Percentiles rank a stretch among this genome's conserved stretches.
phyloP scores from a whole-genome alignment of 805 yeast species.

The Wickerhamomyces bovis region DNA sequence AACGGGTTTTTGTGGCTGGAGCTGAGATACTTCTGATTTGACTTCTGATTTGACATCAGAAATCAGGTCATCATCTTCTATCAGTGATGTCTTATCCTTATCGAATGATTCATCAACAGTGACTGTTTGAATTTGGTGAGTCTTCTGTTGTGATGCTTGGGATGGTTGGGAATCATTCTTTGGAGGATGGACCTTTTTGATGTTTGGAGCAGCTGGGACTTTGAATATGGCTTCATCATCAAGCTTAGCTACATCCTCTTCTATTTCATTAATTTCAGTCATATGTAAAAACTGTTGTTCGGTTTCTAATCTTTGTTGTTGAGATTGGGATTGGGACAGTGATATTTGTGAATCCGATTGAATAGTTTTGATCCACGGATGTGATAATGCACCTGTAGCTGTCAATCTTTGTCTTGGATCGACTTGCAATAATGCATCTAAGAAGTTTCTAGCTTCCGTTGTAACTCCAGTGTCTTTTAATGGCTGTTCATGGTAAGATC shows the following conservation, averaged over 20 bases:
- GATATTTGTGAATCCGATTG: slow-evolving; percentile 38
- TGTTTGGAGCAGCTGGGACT: slow-evolving; percentile 15
- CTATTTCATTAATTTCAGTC: slow-evolving; percentile 1
- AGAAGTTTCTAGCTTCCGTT: slow-evolving; percentile 63
- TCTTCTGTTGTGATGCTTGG: slow-evolving; percentile 10
- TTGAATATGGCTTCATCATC: slow-evolving; percentile 17
- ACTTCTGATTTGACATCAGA: not conserved
- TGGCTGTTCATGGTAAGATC: slow-evolving; percentile 75
- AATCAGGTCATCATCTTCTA: slow-evolving; percentile 2
- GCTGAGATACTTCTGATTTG: not conserved
- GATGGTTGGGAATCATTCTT: slow-evolving; percentile 6
- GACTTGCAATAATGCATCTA: slow-evolving; percentile 64
- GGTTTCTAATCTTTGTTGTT: slow-evolving; percentile 44
- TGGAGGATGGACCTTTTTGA: not conserved
- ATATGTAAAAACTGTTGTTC: slow-evolving; percentile 16
- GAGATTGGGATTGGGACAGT: slow-evolving; percentile 66
- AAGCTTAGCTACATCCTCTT: not conserved
- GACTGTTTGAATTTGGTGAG: not conserved
- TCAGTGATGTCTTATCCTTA: slow-evolving; percentile 17
- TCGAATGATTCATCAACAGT: slow-evolving; percentile 17
- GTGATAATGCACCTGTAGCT: slow-evolving; percentile 70
- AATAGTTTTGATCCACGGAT: slow-evolving; percentile 63
- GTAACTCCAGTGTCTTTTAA: slow-evolving; percentile 62
- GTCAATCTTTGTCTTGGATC: slow-evolving; percentile 68
- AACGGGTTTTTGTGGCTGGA: not conserved